These are phyloP conservation scores for Phialophora verrucosa DNA, from an alignment of 2,329 filamentous ascomycete species.

Conservation along the genomic window DNA sequence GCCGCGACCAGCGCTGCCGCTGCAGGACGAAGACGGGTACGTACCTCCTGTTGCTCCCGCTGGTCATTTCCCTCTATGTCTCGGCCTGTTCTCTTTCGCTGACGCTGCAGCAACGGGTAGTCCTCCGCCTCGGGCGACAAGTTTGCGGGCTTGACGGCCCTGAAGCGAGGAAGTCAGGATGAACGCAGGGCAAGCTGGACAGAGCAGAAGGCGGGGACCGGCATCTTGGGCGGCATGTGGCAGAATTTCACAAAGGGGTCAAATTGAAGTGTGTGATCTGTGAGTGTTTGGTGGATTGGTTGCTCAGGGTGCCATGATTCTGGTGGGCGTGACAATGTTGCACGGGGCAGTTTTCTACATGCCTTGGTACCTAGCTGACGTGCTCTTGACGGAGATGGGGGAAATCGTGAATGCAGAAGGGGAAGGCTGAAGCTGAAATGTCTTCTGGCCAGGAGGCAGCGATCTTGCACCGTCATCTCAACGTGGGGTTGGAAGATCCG, in stretches of 20 bases:
- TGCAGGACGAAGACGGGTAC: constrained; percentile 37
- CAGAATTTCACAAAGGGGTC: constrained; percentile 42
- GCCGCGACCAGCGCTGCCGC: constrained; percentile 17
- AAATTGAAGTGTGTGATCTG: background rate
- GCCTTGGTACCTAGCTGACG: background rate
- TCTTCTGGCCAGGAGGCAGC: background rate
- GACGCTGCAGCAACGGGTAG: constrained; percentile 1
- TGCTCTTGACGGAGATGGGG: background rate
- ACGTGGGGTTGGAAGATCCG: background rate
- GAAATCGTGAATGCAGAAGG: too few species aligned
- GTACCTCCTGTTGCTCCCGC: constrained; percentile 10
- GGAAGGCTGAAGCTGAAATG: background rate
- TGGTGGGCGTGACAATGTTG: background rate
- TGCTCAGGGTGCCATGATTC: background rate
- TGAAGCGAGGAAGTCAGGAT: constrained; percentile 36
- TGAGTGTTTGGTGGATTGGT: background rate
- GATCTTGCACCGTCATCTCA: background rate
- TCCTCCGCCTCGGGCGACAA: constrained; percentile 31
- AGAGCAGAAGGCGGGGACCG: constrained; percentile 36
- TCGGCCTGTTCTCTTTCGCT: background rate
- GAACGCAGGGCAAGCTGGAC: constrained; percentile 29
- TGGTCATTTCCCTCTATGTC: background rate
- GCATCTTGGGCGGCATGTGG: constrained; percentile 39
- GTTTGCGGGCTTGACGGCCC: constrained; percentile 34
- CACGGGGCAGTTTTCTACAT: too few species aligned